Evolutionary conservation across 2,329 filamentous ascomycete genomes (phyloP), one percentile per base, ranked within the genome.

Genomic region (Ascosphaera apis): DNA sequence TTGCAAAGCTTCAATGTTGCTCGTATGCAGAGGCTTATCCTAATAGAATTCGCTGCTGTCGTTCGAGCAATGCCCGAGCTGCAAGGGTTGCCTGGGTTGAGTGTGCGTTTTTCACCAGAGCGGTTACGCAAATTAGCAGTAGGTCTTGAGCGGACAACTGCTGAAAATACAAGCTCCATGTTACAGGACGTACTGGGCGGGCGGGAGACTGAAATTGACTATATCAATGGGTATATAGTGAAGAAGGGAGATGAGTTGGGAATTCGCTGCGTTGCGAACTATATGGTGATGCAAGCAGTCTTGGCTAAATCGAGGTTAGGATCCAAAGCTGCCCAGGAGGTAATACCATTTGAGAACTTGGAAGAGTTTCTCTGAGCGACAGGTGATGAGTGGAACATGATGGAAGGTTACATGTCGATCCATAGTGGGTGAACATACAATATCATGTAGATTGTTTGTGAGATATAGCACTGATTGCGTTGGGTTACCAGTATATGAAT

Each of bases 211-310:
- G 82, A 92, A 47, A 68, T 93, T 30, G 70, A 84, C 33, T 91
- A 76, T 47, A 67, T 86, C 44, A 93, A 91, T 51, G 86, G 84
- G 1, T 98, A 86, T 57, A 76, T 98, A 40, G 64, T 91, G 21
- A 65, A 61, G 35, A 67, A 76, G 30, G 88, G 78, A 0, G 65
- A 69, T 45, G 68, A 79, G 49, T 47, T 84, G 40, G 79, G 80
- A 1, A 60, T 92, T n/a, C 61, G 68, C 35, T 73, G 73, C 46
- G 68, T 71, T 8, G 61, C 75, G 41, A 88, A 91, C 49, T 72
- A 74, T 45, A 66, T 79, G 61, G 60, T 91, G 31, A 60, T 76
- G 52, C 62, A 73, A 36, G 56, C 83, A 56, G 72, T 93, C 34
- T 72, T 77, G 48, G 78, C 72, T 16, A 86, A 78, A 58, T 57